Percentiles rank a stretch among this genome's conserved stretches.
Evolutionary conservation across 805 yeast species (phyloP).

Genomic region (Saccharomycopsis amapae): DNA sequence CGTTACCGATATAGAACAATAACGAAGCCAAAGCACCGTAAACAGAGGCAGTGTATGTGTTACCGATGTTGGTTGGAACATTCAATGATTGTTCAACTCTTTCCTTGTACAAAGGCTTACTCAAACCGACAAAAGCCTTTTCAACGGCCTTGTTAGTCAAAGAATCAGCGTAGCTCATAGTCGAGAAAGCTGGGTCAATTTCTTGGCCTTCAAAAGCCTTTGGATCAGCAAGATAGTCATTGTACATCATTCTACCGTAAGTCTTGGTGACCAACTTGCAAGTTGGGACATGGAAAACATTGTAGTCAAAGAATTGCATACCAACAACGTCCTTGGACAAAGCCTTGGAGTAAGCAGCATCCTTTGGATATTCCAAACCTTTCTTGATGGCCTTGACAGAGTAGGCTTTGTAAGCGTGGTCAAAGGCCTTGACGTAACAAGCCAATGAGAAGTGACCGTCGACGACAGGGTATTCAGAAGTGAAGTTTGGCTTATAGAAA

Average conservation of each 20-base stretch:
- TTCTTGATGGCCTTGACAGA: constrained; percentile 61
- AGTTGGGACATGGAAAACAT: constrained; percentile 96
- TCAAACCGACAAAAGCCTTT: constrained; percentile 72
- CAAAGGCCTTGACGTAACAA: constrained; percentile 92
- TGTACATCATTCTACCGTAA: constrained; percentile 83
- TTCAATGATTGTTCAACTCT: constrained; percentile 74
- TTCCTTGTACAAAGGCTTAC: constrained; percentile 58
- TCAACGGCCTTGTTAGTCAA: constrained; percentile 75
- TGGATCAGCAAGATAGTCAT: constrained; percentile 76
- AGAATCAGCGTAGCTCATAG: constrained; percentile 67
- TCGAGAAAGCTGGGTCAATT: constrained; percentile 34
- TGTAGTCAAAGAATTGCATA: constrained; percentile 74
- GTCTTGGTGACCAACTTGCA: constrained; percentile 93
- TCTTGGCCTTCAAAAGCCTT: constrained; percentile 46
- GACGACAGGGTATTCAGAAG: constrained; percentile 92
- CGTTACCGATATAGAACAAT: constrained; percentile 67
- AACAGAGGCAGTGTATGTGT: constrained; percentile 93
- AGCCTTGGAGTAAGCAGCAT: constrained; percentile 30
- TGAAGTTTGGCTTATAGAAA: constrained; percentile 96
- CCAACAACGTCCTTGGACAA: constrained; percentile 54
- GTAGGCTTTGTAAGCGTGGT: constrained; percentile 76
- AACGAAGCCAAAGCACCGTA: constrained; percentile 83
- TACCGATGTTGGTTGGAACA: constrained; percentile 95
- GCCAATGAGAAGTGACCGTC: constrained; percentile 94
- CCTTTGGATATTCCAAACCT: constrained; percentile 30